phyloP scores from a whole-genome alignment of 257 asterid genomes.

The Marsdenia floribunda region DNA sequence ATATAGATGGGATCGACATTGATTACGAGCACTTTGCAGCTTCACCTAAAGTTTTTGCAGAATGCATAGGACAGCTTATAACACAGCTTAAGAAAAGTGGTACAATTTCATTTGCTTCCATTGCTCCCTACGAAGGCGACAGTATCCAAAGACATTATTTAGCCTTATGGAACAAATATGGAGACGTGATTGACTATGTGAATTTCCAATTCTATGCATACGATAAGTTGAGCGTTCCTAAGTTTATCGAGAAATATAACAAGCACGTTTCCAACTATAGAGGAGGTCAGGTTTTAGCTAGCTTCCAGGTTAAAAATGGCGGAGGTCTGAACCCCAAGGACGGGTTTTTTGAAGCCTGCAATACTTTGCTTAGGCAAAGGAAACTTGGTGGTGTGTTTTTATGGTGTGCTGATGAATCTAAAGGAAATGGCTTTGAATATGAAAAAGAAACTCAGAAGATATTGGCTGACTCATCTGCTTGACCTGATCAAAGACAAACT shows the following conservation, averaged over 20 bases:
- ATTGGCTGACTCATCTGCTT: background rate
- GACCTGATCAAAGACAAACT: too few species aligned
- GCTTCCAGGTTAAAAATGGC: conserved; percentile 11
- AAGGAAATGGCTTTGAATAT: conserved; percentile 4
- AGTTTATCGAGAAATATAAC: conserved; percentile 6
- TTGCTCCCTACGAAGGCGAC: conserved; percentile 18
- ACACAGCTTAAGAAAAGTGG: conserved; percentile 10
- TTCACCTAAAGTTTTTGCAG: conserved; percentile 4
- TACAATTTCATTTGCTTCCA: conserved; percentile 16
- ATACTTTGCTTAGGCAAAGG: background rate
- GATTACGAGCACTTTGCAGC: conserved; percentile 18
- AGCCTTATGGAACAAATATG: conserved; percentile 16
- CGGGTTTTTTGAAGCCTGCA: conserved; percentile 21
- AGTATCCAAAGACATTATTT: conserved; percentile 2
- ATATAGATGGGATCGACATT: conserved; percentile 19
- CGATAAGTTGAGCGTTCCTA: background rate
- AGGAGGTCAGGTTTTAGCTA: conserved; percentile 16
- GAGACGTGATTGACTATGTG: conserved; percentile 15
- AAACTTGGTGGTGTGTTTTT: conserved; percentile 20
- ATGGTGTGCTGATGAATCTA: conserved; percentile 25
- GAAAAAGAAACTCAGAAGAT: conserved; percentile 16
- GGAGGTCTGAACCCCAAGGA: conserved; percentile 14
- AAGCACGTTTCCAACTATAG: conserved; percentile 7
- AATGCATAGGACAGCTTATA: conserved; percentile 17
- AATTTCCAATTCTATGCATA: conserved; percentile 26